These are phyloP conservation scores for Exutisphaerella laricina DNA, from an alignment of 2,329 filamentous ascomycete genomes.

Conservation along the genomic window DNA sequence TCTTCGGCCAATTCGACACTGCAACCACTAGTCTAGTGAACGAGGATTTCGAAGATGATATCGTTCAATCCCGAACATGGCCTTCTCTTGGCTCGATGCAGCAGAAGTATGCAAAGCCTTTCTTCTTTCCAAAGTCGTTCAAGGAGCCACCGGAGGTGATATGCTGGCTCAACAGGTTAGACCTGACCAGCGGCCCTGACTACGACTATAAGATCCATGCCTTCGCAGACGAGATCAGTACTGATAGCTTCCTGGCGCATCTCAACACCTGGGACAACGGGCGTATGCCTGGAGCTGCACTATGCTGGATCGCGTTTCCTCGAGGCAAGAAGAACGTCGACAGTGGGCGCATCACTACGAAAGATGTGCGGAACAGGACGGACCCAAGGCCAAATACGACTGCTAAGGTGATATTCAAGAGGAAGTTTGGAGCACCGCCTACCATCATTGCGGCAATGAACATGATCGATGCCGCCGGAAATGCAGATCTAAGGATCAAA, in stretches of 20 bases:
- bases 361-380: constrained; percentile 21
- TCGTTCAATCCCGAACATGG: constrained; percentile 1
- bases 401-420: constrained; percentile 21
- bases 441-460: constrained; percentile 27
- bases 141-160: constrained; percentile 21
- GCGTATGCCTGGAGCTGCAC: constrained; percentile 24
- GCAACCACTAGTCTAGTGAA: background rate
- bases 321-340: constrained; percentile 24
- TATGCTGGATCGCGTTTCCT: constrained; percentile 31
- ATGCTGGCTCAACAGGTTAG: constrained; percentile 29
- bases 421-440: constrained; percentile 20
- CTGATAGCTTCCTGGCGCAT: constrained; percentile 24
- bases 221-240: constrained; percentile 20
- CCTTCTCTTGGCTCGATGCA: constrained; percentile 2
- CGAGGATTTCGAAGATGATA: constrained; percentile 1
- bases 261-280: constrained; percentile 30
- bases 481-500: constrained; percentile 25
- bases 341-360: constrained; percentile 24
- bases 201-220: constrained; percentile 25
- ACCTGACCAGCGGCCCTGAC: constrained; percentile 18
- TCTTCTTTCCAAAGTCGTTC: constrained; percentile 20
- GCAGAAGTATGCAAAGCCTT: constrained; percentile 18
- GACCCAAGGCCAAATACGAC: constrained; percentile 13
- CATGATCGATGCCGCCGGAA: constrained; percentile 28
- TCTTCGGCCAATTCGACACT: constrained; percentile 30